These are phyloP conservation scores for Parasarocladium wereldwijsianum DNA, from an alignment of 2,329 filamentous ascomycete genomes.

Conservation along the genomic window DNA sequence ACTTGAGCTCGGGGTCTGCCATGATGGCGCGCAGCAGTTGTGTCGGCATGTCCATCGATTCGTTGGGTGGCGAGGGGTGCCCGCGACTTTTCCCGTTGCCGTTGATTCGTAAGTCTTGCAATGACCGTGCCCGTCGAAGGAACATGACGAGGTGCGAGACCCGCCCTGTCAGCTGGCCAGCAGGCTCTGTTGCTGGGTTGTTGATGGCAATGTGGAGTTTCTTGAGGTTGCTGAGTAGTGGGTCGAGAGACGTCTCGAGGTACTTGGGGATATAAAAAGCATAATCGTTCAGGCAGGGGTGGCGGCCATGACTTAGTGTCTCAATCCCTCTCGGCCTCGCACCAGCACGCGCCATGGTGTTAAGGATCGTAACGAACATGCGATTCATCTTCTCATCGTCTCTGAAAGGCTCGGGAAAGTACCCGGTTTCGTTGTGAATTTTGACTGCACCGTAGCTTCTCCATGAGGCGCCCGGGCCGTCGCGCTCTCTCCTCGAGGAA, in stretches of 20 bases:
- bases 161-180: not conserved
- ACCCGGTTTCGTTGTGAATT: too few relatives aligned
- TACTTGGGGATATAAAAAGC: conserved; percentile 31
- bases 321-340: conserved; percentile 28
- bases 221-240: conserved; percentile 29
- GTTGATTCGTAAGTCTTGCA: conserved; percentile 40
- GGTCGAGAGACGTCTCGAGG: conserved; percentile 18
- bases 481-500: conserved; percentile 31
- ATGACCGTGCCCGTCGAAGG: conserved; percentile 21
- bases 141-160: conserved; percentile 14
- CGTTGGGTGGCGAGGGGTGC: too few relatives aligned
- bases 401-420: too few relatives aligned
- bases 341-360: conserved; percentile 24
- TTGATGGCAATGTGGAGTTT: conserved; percentile 25
- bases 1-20: too few relatives aligned
- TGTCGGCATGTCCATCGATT: too few relatives aligned
- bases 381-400: conserved; percentile 1
- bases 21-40: too few relatives aligned
- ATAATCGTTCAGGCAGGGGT: conserved; percentile 24
- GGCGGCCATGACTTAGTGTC: conserved; percentile 19
- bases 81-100: conserved; percentile 4
- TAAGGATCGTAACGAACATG: conserved; percentile 23
- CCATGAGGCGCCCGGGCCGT: conserved; percentile 29
- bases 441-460: conserved; percentile 37
- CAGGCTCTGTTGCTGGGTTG: conserved; percentile 1